Conservation (phyloP, 2,329 filamentous ascomycete species). For the Arthrobotrys iridis region DNA sequence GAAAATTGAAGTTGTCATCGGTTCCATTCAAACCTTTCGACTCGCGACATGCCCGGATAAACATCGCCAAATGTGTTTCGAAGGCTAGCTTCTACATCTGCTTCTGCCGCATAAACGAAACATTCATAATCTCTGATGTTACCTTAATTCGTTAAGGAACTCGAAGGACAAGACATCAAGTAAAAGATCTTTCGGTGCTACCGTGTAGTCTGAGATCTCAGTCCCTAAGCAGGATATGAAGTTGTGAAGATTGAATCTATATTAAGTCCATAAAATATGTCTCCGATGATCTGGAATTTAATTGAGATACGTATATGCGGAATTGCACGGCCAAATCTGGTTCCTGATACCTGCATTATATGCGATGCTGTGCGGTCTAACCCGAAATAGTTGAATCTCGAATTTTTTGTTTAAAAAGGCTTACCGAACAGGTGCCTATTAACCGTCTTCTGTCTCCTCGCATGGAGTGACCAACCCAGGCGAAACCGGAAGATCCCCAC, state of each 20-base stretch:
- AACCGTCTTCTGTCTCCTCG: neutral
- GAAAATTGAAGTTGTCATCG: neutral
- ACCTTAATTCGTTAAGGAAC: neutral
- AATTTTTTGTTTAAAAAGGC: neutral
- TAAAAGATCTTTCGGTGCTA: neutral
- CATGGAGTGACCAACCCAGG: neutral
- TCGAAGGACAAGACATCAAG: neutral
- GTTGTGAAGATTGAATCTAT: constrained; percentile 2
- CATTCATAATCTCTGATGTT: neutral
- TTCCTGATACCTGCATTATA: constrained; percentile 2
- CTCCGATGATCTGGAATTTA: neutral
- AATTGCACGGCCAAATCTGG: constrained; percentile 9
- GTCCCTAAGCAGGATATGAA: neutral
- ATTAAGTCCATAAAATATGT: neutral
- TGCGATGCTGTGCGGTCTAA: neutral
- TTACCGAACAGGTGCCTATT: neutral
- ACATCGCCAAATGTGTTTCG: neutral
- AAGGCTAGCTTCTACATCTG: neutral
- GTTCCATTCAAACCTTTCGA: neutral
- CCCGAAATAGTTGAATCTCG: neutral
- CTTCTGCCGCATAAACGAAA: neutral
- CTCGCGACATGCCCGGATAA: neutral
- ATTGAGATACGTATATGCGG: neutral
- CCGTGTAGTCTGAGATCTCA: neutral
- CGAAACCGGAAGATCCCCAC: neutral